phyloP scores from a whole-genome alignment of 176 grass and related monocot genomes.

The Zea mays region Zm-B73-REFERENCE-NAM-5.0 NC_050097.1:205428001-205428500 shows the following conservation, averaged over 20 bases:
- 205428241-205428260: slow-evolving; percentile 44
- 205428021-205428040: slow-evolving; percentile 43
- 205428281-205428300: slow-evolving; percentile 37
- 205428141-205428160: slow-evolving; percentile 33
- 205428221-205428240: slow-evolving; percentile 29
- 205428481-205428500: slow-evolving; percentile 31
- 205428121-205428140: slow-evolving; percentile 31
- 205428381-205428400: slow-evolving; percentile 62
- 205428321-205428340: slow-evolving; percentile 38
- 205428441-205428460: slow-evolving; percentile 34
- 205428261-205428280: slow-evolving; percentile 39
- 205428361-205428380: slow-evolving; percentile 42
- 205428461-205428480: slow-evolving; percentile 50
- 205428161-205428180: slow-evolving; percentile 25
- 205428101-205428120: slow-evolving; percentile 23
- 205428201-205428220: slow-evolving; percentile 30
- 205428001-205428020: slow-evolving; percentile 44
- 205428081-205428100: slow-evolving; percentile 4
- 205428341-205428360: slow-evolving; percentile 47
- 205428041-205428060: slow-evolving; percentile 31
- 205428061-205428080: slow-evolving; percentile 23
- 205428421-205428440: slow-evolving; percentile 28
- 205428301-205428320: slow-evolving; percentile 34
- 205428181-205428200: slow-evolving; percentile 31
- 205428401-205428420: slow-evolving; percentile 72